Evolutionary conservation across 2,329 filamentous ascomycete genomes (phyloP), one percentile per base, ranked within the genome.

Genomic region (Arthrobotrys pseudoclavata): DNA sequence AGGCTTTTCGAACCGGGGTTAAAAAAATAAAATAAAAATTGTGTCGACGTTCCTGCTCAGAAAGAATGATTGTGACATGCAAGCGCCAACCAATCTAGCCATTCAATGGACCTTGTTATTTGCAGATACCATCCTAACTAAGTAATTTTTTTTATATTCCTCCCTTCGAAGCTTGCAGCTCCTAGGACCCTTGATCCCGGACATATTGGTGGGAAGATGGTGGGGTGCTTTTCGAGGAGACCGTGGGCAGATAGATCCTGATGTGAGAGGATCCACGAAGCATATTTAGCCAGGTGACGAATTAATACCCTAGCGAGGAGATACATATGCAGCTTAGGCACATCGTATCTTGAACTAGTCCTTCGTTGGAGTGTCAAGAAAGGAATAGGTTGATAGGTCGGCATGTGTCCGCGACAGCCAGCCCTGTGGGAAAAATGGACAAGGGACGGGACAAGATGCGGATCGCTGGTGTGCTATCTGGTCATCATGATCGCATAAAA

Each of bases 401-500:
- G 72, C 66, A 69, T 76, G 72, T 76, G 72, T 70, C 72, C 72
- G 72, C 64, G 64, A 70, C 72, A 76, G 42, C 18, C 42, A 45
- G 72, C 72, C 72, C 72, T 76, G 72, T 76, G 72, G 66, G 66
- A 76, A 61, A 53, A 60, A 76, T 62, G 60, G 67, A 76, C 72
- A 69, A 76, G 72, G 72, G 72, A 76, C 72, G 72, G 72, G 66
- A 76, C 57, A 76, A 66, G 72, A 69, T 70, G 74, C 74, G 67
- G 74, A 77, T 77, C 74, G 74, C 63, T 62, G 74, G 55, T 61
- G 61, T 71, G 60, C 22, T 68, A 63, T 77, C 74, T 71, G 74
- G 67, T 77, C 74, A 77, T 77, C 60, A 77, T 77, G 74, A 77
- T 77, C 74, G 74, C 74, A 77, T 77, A 71, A 62, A 71, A 77